Evolutionary conservation across 2,329 filamentous ascomycete species (phyloP).

Genomic region (Curvularia hawaiiensis): DNA sequence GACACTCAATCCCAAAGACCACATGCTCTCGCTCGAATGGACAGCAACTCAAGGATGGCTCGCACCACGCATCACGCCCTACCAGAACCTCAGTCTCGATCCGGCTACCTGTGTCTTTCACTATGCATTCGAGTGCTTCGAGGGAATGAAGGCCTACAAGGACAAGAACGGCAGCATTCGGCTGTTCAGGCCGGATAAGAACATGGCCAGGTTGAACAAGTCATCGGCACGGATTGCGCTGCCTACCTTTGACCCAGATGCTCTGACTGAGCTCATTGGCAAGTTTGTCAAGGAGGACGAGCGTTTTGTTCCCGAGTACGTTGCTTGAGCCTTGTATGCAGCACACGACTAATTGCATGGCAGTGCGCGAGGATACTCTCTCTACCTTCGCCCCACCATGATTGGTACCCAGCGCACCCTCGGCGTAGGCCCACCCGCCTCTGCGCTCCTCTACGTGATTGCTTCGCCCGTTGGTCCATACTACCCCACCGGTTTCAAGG

Average conservation of each 20-base stretch:
- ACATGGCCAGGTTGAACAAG: conserved; percentile 94
- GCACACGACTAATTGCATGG: conserved; percentile 14
- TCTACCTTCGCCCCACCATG: conserved; percentile 95
- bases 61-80: conserved; percentile 81
- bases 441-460: conserved; percentile 91
- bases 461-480: conserved; percentile 96
- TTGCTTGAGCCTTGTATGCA: conserved; percentile 7
- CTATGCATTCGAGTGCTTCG: conserved; percentile 97
- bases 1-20: conserved; percentile 64
- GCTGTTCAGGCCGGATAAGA: conserved; percentile 92
- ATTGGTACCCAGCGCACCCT: conserved; percentile 96
- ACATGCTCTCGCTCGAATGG: conserved; percentile 97
- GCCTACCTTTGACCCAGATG: conserved; percentile 77
- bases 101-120: conserved; percentile 97
- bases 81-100: conserved; percentile 96
- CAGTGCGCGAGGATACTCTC: conserved; percentile 78
- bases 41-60: conserved; percentile 83
- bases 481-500: conserved; percentile 98
- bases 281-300: conserved; percentile 80
- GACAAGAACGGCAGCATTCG: conserved; percentile 78
- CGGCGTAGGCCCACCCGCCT: conserved; percentile 89
- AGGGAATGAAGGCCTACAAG: conserved; percentile 99
- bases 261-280: conserved; percentile 80
- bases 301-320: conserved; percentile 83
- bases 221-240: conserved; percentile 90